Evolutionary conservation across 2,329 filamentous ascomycete genomes (phyloP).

Genomic region (Coniochaeta pulveracea): DNA sequence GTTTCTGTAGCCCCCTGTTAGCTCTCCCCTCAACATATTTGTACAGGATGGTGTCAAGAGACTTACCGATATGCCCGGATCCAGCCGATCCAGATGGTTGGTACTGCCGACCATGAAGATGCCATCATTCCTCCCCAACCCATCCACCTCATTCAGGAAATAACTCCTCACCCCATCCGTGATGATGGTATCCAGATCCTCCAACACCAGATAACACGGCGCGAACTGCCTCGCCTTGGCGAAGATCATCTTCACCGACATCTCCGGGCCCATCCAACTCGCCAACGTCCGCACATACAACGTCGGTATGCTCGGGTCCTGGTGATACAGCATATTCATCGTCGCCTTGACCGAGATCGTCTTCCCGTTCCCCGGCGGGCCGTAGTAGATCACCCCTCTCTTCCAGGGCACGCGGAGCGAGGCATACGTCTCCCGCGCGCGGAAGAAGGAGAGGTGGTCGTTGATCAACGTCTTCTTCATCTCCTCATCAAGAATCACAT

Average conservation of each 20-base stretch:
- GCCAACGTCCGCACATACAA: constrained; percentile 47
- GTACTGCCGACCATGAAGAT: constrained; percentile 60
- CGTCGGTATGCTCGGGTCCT: constrained; percentile 41
- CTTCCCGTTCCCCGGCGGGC: constrained; percentile 54
- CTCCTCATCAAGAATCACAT: constrained; percentile 52
- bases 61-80: constrained; percentile 49
- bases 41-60: background rate
- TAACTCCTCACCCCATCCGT: constrained; percentile 49
- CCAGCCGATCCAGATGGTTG: constrained; percentile 53
- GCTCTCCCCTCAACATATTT: background rate
- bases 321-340: constrained; percentile 50
- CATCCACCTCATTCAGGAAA: constrained; percentile 65
- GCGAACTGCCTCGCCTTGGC: constrained; percentile 47
- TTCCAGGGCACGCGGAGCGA: constrained; percentile 60
- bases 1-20: constrained; percentile 29
- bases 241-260: constrained; percentile 41
- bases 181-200: constrained; percentile 60
- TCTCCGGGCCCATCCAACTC: constrained; percentile 44
- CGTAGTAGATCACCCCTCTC: constrained; percentile 57
- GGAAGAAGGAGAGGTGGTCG: constrained; percentile 56
- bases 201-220: constrained; percentile 60
- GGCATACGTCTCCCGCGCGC: constrained; percentile 43
- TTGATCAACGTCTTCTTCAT: constrained; percentile 55
- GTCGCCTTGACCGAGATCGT: constrained; percentile 61
- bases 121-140: constrained; percentile 57